Evolutionary conservation across 1,284 basidiomycete species (phyloP).

Genomic region (Phenoliferia sp.): DNA sequence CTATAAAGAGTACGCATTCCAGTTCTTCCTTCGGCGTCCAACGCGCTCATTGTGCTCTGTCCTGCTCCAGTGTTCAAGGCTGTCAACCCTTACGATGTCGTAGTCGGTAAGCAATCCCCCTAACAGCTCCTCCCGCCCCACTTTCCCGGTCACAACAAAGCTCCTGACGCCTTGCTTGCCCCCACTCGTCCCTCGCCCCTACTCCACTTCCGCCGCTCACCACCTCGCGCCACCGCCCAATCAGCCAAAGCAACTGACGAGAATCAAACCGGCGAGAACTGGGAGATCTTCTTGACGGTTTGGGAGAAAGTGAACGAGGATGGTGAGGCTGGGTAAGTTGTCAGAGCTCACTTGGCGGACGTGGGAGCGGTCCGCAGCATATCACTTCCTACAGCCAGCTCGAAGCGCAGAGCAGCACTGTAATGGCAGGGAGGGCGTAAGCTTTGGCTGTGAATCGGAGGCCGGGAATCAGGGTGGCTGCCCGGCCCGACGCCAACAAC

Average conservation of each 20-base stretch:
- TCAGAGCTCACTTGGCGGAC: no score
- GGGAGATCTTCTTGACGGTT: constrained; percentile 90
- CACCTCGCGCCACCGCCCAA: not conserved
- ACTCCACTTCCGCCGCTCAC: constrained; percentile 1
- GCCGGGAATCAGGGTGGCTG: no score
- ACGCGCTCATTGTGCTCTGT: not conserved
- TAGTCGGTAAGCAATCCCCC: constrained; percentile 64
- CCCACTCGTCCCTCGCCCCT: not conserved
- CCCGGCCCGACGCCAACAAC: no score
- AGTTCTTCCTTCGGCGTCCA: not conserved
- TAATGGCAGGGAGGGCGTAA: no score
- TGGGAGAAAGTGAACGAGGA: constrained; percentile 94
- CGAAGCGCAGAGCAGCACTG: no score
- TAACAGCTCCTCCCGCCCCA: not conserved
- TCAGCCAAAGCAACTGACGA: constrained; percentile 44
- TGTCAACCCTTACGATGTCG: constrained; percentile 83
- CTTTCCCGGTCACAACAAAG: not conserved
- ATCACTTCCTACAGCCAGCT: no score
- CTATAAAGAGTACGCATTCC: no score
- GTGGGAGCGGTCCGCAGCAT: no score
- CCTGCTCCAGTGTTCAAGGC: constrained; percentile 42
- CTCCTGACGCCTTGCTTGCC: not conserved
- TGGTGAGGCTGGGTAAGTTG: constrained; percentile 68
- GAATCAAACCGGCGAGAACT: constrained; percentile 73
- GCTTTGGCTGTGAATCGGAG: no score